A percentile compares a stretch with the other conserved stretches of the same genome.
Conservation (phyloP, 2,329 filamentous ascomycete genomes). For the Graphilbum ipis-grandicollis region DNA sequence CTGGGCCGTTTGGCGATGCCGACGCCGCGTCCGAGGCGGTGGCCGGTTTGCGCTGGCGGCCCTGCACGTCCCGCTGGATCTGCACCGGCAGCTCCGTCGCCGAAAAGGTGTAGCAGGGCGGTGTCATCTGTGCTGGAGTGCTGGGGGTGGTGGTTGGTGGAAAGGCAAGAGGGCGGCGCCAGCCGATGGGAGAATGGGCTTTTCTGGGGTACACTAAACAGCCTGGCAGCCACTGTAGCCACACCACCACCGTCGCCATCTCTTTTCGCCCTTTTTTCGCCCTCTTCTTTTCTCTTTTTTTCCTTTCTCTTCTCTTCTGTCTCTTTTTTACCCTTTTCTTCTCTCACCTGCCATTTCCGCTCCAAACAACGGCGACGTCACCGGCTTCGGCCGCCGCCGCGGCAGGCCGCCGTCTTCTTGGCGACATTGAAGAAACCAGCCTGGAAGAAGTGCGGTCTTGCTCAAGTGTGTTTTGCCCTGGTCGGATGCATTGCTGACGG, state of each 20-base stretch:
- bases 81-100: constrained; percentile 29
- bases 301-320: too few species aligned
- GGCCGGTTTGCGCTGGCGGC: constrained; percentile 31
- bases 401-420: constrained; percentile 31
- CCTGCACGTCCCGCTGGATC: constrained; percentile 28
- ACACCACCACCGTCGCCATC: too few species aligned
- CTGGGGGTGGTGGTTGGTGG: too few species aligned
- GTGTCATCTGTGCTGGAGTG: too few species aligned
- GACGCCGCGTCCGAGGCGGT: neutral
- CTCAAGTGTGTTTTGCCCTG: too few species aligned
- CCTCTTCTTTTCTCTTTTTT: neutral
- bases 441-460: constrained; percentile 48
- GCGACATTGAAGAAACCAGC: constrained; percentile 37
- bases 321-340: too few species aligned
- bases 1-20: neutral
- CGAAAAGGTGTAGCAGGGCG: constrained; percentile 37
- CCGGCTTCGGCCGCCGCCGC: constrained; percentile 15
- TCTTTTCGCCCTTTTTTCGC: neutral
- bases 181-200: too few species aligned
- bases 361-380: neutral
- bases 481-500: constrained; percentile 15
- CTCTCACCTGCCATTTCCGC: too few species aligned
- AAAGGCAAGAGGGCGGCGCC: too few species aligned
- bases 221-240: too few species aligned
- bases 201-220: too few species aligned